Evolutionary conservation across 2,329 filamentous ascomycete species (phyloP), one percentile per base, ranked within the genome.

Genomic region (Botrytis porri): DNA sequence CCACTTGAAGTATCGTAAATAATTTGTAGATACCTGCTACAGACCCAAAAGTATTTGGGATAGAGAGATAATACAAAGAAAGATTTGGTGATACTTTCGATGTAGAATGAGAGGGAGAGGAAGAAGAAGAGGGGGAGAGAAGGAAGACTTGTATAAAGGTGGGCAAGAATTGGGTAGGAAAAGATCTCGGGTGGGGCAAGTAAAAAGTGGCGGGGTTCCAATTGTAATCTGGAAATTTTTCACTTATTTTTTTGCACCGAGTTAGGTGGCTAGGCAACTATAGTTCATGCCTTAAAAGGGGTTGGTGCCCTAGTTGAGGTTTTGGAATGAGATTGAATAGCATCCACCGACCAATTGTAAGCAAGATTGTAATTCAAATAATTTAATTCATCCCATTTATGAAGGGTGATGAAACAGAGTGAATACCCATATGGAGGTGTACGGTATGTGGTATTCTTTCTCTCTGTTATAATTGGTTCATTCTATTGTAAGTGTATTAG

Each of bases 51-150:
- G 69, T 74, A 74, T 76, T 75, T 73, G 77, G 75, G 73, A 73
- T 66, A 76, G 79, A 77, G 75, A 78, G 76, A 78, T 70, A 75
- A 74, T 75, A 75, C 75, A 77, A 74, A 72, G 77, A 76, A 79
- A 78, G 76, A 39, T 74, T 71, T 61, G 63, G 71, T 71, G 72
- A 74, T 75, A 70, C 75, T 78, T 78, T 78, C 75, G 74, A 77
- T 75, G 66, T 73, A 67, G 67, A 75, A 73, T 54, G 62, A 74
- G 70, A 66, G 35, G 73, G 62, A 74, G 70, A 66, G 35, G 73
- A 74, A 67, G 72, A 72, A 57, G 48, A 69, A 70, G 73, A 71
- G 60, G 73, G 66, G 71, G 72, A 69, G 64, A 64, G 61, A 60
- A 67, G 73, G 51, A 71, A 37, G 64, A 54, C 51, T 57, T 66